phyloP scores from a whole-genome alignment of 2,329 filamentous ascomycete genomes.

The Colletotrichum magnum region DNA sequence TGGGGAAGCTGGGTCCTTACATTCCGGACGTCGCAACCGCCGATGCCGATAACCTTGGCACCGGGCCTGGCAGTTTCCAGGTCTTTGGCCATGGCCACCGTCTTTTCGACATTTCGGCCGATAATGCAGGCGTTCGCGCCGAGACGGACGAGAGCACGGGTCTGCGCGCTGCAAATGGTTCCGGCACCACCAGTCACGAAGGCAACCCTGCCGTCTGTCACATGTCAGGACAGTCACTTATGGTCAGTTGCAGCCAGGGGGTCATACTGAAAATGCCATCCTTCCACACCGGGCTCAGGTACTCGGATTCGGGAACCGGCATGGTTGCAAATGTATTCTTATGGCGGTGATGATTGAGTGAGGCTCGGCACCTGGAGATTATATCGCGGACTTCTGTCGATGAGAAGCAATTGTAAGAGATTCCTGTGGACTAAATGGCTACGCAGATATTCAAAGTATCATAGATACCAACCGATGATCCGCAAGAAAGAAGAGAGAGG shows the following conservation, averaged over 20 bases:
- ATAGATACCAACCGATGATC: not conserved
- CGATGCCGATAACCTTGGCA: slow-evolving; percentile 88
- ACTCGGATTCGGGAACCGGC: slow-evolving; percentile 79
- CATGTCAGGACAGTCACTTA: slow-evolving; percentile 32
- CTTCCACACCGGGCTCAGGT: slow-evolving; percentile 86
- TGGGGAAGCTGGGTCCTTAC: slow-evolving; percentile 54
- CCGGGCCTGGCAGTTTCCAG: slow-evolving; percentile 85
- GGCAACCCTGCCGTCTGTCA: slow-evolving; percentile 84
- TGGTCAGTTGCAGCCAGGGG: not conserved
- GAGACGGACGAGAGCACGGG: slow-evolving; percentile 89
- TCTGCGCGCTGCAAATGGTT: slow-evolving; percentile 94
- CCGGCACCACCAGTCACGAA: slow-evolving; percentile 97
- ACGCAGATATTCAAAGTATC: slow-evolving; percentile 9
- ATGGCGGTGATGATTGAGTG: not conserved
- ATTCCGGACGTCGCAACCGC: slow-evolving; percentile 83
- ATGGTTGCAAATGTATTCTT: slow-evolving; percentile 58
- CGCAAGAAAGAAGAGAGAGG: slow-evolving; percentile 14
- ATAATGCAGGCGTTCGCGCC: slow-evolving; percentile 96
- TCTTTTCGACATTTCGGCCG: slow-evolving; percentile 91
- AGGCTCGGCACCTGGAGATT: not conserved
- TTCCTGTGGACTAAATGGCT: slow-evolving; percentile 7
- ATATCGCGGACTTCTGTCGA: not conserved
- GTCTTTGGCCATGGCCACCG: slow-evolving; percentile 82
- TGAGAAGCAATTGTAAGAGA: not conserved
- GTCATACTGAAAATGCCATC: slow-evolving; percentile 85